Base-by-base conservation (phyloP, 768 basidiomycete species). In the Agaricus subrufescens region DNA sequence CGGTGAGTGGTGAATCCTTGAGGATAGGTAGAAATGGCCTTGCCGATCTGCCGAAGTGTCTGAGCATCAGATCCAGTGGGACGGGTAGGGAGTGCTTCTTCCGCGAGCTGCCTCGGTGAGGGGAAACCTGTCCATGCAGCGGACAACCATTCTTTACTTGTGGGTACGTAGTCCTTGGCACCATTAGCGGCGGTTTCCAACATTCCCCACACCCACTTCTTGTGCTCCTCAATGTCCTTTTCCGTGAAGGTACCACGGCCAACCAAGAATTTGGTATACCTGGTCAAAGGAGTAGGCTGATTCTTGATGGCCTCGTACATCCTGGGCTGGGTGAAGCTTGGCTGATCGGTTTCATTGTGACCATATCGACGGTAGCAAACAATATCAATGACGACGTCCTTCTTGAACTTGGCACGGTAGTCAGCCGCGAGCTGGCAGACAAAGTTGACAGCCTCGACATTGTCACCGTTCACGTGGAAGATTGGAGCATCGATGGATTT, bases 291-390 rank as follows among this genome's bases (percentile, higher is more conserved):
- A 1, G 95, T 94, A 2, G 90, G 91, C 72, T 98, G 94, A 65
- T 91, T 89, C 73, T 86, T 86, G 68, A 99, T 97, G 30, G 94
- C 92, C 71, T 93, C 82, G 79, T 99, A 99, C 97, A 98, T 99
- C 61, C 91, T 82, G 6, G 97, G 97, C 71, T 99, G 97, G 9
- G 97, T 98, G 78, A 99, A 99, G 70, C 85, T 89, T 26, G 97
- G 97, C 71, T 99, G 97, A 67, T 99, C 97, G 9, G 94, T 98
- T 73, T 99, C 97, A 71, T 99, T 99, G 75, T 99, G 97, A n/a
- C 97, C 97, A 68, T 98, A 86, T 53, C 94, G 93, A 61, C 97
- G 91, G 77, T 98, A 99, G 75, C 97, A 99, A 56, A 99, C 95
- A 56, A 99, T 93, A 71, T 99, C 96, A 59, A 99, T 75, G 65